Evolutionary conservation across 2,329 filamentous ascomycete genomes (phyloP), one percentile per base, ranked within the genome.

Genomic region (Alternaria solani): DNA sequence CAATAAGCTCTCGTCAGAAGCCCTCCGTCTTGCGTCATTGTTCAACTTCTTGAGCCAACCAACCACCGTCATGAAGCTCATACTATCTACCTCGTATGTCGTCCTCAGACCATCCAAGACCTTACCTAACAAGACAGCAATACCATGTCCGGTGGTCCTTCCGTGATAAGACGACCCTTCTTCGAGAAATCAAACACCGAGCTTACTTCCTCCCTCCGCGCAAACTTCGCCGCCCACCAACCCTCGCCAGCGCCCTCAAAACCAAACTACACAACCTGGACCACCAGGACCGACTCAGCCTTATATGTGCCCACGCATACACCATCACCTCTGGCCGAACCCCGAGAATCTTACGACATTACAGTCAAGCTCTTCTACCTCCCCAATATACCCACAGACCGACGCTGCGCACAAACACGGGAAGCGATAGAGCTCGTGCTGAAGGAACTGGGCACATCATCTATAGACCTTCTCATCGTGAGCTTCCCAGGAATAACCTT

Each of bases 311-410:
- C 94, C 47, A 86, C 90, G 41, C 88, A 94, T 83, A 83, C 87
- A 12, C 81, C 86, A 30, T 88, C 87, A 4, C 90, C 91, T 0
- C 83, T 99, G 46, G 84, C 88, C 32, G 95, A 99, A 75, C 93
- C 96, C 68, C 84, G 90, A 26, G 84, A 86, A 60, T 89, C 93
- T 68, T 99, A 99, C 82, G 93, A 97, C 75, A 93, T 97, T 73
- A 97, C 94, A 0, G 90, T 95, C 62, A 99, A 99, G 81, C 81
- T 99, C 23, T 99, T 99, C 83, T 96, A 95, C 79, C 85, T 98
- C 28, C 91, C 93, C 3, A 87, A 86, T 18, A 87, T 92, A 54
- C 84, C 89, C 9, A 81, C 87, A 2, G 84, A 85, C 18, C 81
- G 88, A 65, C 88, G 94, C 61, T 87, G 86, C 67, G 82, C 84